Evolutionary conservation across 2,329 filamentous ascomycete species (phyloP).

Genomic region (Ophiostoma angusticollis): DNA sequence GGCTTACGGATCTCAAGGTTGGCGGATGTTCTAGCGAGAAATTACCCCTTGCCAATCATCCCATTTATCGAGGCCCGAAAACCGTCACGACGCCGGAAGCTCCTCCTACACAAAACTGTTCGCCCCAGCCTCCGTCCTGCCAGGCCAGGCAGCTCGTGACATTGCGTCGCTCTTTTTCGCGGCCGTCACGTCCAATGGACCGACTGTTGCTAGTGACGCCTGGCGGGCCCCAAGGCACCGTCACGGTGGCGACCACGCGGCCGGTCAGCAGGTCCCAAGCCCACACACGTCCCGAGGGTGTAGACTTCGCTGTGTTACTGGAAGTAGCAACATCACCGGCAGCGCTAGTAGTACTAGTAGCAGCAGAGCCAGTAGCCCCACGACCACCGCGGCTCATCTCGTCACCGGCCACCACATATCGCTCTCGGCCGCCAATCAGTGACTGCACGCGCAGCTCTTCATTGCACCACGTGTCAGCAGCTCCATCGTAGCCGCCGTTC

Average conservation of each 20-base stretch:
- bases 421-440: constrained; percentile 62
- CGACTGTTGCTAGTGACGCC: constrained; percentile 33
- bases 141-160: constrained; percentile 50
- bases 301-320: constrained; percentile 13
- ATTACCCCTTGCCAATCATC: no score
- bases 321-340: constrained; percentile 16
- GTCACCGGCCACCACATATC: constrained; percentile 67
- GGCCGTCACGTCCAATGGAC: constrained; percentile 45
- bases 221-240: constrained; percentile 38
- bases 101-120: constrained; percentile 53
- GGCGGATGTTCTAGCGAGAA: no score
- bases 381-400: constrained; percentile 48
- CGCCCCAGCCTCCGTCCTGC: constrained; percentile 48
- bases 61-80: constrained; percentile 28
- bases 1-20: no score
- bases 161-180: constrained; percentile 45
- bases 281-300: constrained; percentile 49
- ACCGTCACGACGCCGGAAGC: constrained; percentile 53
- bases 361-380: no score
- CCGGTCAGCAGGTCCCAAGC: constrained; percentile 80
- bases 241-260: constrained; percentile 49
- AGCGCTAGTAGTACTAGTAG: no score
- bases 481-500: no score
- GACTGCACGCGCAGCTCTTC: constrained; percentile 62
- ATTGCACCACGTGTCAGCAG: constrained; percentile 39